A percentile compares a stretch with the other conserved stretches of the same genome.
These are phyloP conservation scores for Trypanosoma platydactyli DNA, from an alignment of 208 protist species.

Conservation along the genomic window DNA sequence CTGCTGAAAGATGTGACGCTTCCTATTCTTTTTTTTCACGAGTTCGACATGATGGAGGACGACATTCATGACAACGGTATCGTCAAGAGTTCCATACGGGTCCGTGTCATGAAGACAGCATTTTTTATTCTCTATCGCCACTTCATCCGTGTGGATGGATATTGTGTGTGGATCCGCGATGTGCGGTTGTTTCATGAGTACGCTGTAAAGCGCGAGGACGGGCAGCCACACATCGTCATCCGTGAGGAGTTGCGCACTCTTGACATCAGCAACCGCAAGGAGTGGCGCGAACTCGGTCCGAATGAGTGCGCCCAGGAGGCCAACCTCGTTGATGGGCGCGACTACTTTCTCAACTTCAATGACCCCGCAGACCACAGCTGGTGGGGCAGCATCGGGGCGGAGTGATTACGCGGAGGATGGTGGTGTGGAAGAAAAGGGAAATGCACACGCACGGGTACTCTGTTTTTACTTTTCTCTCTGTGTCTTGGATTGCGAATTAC, in stretches of 20 bases:
- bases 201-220: conserved; percentile 26
- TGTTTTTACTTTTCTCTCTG: background rate
- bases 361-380: conserved; percentile 17
- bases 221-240: conserved; percentile 58
- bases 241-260: conserved; percentile 53
- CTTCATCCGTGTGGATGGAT: conserved; percentile 62
- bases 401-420: conserved; percentile 7
- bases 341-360: conserved; percentile 27
- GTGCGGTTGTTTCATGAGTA: conserved; percentile 83
- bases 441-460: conserved; percentile 17
- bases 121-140: conserved; percentile 83
- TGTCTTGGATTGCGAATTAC: background rate
- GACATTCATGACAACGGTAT: conserved; percentile 83
- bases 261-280: conserved; percentile 31
- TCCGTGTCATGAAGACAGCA: conserved; percentile 67
- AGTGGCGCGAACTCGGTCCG: conserved; percentile 35
- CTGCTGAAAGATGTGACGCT: conserved; percentile 60
- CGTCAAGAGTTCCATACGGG: conserved; percentile 58
- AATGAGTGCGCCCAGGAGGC: conserved; percentile 42
- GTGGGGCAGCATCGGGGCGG: conserved; percentile 28
- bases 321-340: conserved; percentile 25
- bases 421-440: background rate
- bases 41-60: conserved; percentile 81
- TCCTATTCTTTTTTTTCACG: conserved; percentile 70
- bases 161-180: conserved; percentile 68